A percentile compares a stretch with the other conserved stretches of the same genome.
phyloP scores from a whole-genome alignment of 169 alveolate genomes.

The Cryptosporidium tyzzeri region DNA sequence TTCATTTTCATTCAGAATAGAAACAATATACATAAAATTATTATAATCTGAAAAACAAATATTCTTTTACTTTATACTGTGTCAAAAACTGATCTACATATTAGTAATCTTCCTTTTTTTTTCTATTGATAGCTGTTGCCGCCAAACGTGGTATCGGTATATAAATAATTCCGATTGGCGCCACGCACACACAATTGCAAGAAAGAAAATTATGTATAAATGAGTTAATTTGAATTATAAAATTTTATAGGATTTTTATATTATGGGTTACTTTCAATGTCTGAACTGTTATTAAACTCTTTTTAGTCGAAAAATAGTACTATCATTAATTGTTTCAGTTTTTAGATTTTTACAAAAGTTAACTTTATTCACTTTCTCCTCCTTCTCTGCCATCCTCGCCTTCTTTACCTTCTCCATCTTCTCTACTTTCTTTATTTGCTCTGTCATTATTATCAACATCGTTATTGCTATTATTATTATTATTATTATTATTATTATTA shows the following conservation, averaged over 20 bases:
- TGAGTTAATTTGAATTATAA: background rate
- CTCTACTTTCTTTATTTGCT: background rate
- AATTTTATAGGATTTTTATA: background rate
- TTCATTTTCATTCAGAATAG: background rate
- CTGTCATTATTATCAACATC: background rate
- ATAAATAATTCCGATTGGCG: background rate
- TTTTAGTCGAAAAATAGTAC: background rate
- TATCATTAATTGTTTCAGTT: background rate
- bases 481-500: background rate
- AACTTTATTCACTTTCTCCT: background rate
- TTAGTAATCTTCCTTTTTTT: background rate
- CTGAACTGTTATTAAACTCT: background rate
- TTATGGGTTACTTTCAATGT: background rate
- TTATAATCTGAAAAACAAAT: background rate
- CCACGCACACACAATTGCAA: background rate
- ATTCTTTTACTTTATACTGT: background rate
- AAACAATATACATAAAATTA: background rate
- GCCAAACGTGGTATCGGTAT: conserved; percentile 4
- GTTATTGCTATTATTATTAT: background rate
- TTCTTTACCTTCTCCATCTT: background rate
- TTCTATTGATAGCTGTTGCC: background rate
- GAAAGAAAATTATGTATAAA: background rate
- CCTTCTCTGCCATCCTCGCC: background rate
- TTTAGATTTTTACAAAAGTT: background rate
- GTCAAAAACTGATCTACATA: background rate